Evolutionary conservation across 306 rosid genomes (phyloP).

Genomic region (Oemleria cerasiformis): DNA sequence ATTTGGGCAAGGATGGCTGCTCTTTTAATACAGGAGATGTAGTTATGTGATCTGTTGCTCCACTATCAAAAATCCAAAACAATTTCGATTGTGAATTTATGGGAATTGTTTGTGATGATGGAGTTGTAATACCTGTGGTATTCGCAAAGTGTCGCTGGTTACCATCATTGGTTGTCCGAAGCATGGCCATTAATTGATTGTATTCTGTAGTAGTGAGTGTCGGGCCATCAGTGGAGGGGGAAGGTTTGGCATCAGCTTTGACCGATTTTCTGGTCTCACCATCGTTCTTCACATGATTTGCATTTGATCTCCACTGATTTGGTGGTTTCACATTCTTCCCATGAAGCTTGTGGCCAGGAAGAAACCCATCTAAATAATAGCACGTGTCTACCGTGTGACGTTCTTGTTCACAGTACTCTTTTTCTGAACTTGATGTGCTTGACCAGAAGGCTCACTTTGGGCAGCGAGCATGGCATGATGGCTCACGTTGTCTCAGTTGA

Average conservation of each 20-base stretch:
- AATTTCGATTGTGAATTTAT: too few relatives aligned
- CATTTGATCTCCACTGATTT: not conserved
- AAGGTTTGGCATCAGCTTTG: not conserved
- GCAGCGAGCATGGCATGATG: not conserved
- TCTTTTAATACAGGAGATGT: too few relatives aligned
- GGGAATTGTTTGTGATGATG: not conserved
- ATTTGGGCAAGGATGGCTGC: too few relatives aligned
- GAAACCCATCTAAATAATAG: not conserved
- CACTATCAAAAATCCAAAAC: too few relatives aligned
- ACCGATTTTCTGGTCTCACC: not conserved
- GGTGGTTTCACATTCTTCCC: not conserved
- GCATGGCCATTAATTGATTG: not conserved
- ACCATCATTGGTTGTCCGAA: not conserved
- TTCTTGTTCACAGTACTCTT: not conserved
- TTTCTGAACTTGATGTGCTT: too few relatives aligned
- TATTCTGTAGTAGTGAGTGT: not conserved
- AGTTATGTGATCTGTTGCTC: too few relatives aligned
- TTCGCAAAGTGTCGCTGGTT: not conserved
- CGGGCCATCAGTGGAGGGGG: not conserved
- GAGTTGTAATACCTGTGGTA: too few relatives aligned
- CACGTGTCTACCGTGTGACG: not conserved
- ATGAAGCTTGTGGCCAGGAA: not conserved
- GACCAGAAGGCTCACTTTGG: not conserved
- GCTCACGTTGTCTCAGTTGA: too few relatives aligned
- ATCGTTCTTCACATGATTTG: not conserved